Percentiles rank a stretch among this genome's conserved stretches.
phyloP scores from a whole-genome alignment of 208 protist species.

The Trypanosoma platydactyli region DNA sequence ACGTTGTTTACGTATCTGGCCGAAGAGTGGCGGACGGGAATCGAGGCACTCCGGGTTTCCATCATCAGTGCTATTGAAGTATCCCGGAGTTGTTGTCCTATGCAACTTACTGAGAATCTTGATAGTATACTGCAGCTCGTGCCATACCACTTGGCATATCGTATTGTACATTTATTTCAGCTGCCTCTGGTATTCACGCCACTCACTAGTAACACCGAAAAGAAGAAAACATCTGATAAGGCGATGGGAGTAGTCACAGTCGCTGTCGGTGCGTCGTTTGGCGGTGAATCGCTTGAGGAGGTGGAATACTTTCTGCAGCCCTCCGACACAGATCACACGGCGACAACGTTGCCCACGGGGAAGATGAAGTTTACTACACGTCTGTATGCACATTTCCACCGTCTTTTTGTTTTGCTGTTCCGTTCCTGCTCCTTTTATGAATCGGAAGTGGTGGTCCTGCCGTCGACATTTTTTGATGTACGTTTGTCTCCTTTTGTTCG shows the following conservation, averaged over 20 bases:
- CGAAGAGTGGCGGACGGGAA: background rate
- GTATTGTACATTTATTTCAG: slow-evolving; percentile 12
- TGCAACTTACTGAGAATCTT: background rate
- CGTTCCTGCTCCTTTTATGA: background rate
- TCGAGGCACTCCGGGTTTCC: background rate
- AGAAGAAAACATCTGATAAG: background rate
- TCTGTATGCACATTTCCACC: slow-evolving; percentile 10
- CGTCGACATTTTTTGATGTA: slow-evolving; percentile 11
- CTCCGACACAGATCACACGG: background rate
- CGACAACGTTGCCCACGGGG: background rate
- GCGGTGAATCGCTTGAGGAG: slow-evolving; percentile 11
- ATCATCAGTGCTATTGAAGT: background rate
- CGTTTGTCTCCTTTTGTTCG: slow-evolving; percentile 12
- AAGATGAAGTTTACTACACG: background rate
- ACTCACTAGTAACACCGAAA: background rate
- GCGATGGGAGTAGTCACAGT: background rate
- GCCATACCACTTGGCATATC: background rate
- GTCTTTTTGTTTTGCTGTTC: background rate
- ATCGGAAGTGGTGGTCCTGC: background rate
- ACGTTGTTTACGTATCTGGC: background rate
- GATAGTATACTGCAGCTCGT: slow-evolving; percentile 5
- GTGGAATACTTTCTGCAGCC: slow-evolving; percentile 18
- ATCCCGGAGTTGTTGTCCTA: background rate
- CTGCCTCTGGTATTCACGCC: background rate
- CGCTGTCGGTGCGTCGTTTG: slow-evolving; percentile 6